A percentile compares a stretch with the other conserved stretches of the same genome.
phyloP scores from a whole-genome alignment of 805 yeast species.

The Nakazawaea holstii region DNA sequence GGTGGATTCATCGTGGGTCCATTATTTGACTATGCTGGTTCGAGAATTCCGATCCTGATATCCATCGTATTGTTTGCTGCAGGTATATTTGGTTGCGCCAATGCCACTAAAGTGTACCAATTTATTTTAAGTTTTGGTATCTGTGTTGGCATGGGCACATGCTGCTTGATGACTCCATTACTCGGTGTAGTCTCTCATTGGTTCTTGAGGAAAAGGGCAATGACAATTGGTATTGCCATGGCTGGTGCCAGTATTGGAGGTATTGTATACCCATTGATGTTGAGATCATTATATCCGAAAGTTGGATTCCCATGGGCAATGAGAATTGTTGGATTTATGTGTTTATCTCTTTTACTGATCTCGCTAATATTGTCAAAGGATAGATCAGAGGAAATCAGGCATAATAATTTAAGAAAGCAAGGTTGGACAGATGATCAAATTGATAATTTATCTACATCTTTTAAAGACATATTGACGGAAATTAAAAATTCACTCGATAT shows the following conservation, averaged over 20 bases:
- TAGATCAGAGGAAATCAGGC: slow-evolving; percentile 26
- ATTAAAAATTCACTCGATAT: slow-evolving; percentile 30
- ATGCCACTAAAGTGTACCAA: slow-evolving; percentile 48
- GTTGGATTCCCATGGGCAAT: slow-evolving; percentile 57
- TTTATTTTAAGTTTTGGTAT: slow-evolving; percentile 57
- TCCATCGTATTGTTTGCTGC: slow-evolving; percentile 42
- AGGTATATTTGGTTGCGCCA: slow-evolving; percentile 57
- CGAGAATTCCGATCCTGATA: slow-evolving; percentile 34
- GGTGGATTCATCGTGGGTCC: slow-evolving; percentile 36
- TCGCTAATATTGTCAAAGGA: slow-evolving; percentile 36
- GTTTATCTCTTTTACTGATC: slow-evolving; percentile 30
- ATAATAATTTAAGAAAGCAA: slow-evolving; percentile 16
- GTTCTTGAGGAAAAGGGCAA: slow-evolving; percentile 56
- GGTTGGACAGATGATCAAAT: slow-evolving; percentile 8
- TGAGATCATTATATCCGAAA: slow-evolving; percentile 39
- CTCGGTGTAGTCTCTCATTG: slow-evolving; percentile 62
- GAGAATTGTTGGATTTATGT: slow-evolving; percentile 43
- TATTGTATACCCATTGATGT: slow-evolving; percentile 43
- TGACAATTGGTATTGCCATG: slow-evolving; percentile 45
- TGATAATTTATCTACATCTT: not conserved
- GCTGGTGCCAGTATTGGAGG: slow-evolving; percentile 55
- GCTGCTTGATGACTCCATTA: slow-evolving; percentile 55
- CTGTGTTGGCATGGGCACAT: slow-evolving; percentile 53
- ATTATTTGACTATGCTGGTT: slow-evolving; percentile 59
- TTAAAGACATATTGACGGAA: slow-evolving; percentile 11